Conservation (phyloP, 371 early-diverging fungal species). For the Mortierella sp. region DNA sequence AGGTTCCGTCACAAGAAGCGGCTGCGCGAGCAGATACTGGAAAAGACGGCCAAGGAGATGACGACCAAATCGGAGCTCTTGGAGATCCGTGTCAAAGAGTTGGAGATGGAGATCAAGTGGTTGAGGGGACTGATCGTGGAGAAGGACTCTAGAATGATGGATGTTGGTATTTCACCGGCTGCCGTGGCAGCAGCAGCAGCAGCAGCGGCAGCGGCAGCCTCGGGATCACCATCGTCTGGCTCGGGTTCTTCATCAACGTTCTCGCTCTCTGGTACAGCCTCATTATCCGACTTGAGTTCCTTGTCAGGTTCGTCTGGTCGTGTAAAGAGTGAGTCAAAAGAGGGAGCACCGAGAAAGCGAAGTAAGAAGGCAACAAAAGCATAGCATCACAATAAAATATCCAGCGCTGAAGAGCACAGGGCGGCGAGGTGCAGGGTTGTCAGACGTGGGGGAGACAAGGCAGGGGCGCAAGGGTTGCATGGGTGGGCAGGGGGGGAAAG, state of each 20-base stretch:
- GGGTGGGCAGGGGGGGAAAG: too few relatives aligned
- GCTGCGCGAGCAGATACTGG: slow-evolving; percentile 84
- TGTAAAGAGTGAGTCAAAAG: slow-evolving; percentile 6
- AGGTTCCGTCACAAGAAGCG: slow-evolving; percentile 95
- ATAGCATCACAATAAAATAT: slow-evolving; percentile 18
- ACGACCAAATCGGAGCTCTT: slow-evolving; percentile 75
- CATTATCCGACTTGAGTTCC: neutral
- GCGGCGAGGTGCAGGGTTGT: too few relatives aligned
- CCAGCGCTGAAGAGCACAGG: too few relatives aligned
- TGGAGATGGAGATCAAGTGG: slow-evolving; percentile 93
- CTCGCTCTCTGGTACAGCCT: neutral
- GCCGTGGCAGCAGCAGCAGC: too few relatives aligned
- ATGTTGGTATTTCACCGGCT: slow-evolving; percentile 6
- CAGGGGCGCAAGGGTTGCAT: too few relatives aligned
- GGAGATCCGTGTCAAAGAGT: slow-evolving; percentile 78
- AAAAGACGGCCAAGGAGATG: slow-evolving; percentile 86
- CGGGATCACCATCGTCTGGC: too few relatives aligned
- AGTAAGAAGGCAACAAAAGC: slow-evolving; percentile 22
- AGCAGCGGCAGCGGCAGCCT: too few relatives aligned
- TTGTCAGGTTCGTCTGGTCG: neutral
- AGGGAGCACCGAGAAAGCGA: slow-evolving; percentile 23
- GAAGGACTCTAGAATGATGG: slow-evolving; percentile 67
- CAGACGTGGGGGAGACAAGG: too few relatives aligned
- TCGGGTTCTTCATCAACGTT: neutral
- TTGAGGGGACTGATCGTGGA: slow-evolving; percentile 86